These are phyloP conservation scores for Aspergillus sp. DNA, from an alignment of 2,329 filamentous ascomycete species.

Conservation along the genomic window DNA sequence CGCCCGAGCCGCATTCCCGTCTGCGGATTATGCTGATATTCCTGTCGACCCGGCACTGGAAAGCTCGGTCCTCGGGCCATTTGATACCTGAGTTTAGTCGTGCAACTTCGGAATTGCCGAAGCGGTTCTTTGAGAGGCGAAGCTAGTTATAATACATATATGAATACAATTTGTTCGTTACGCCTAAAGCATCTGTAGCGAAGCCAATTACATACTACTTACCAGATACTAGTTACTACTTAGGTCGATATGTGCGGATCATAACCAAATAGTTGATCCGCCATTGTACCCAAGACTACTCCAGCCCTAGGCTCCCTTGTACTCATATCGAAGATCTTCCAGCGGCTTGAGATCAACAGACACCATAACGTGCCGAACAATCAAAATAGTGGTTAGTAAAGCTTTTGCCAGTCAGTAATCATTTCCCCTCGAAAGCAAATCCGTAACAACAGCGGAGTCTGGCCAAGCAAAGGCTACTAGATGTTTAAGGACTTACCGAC, in stretches of 20 bases:
- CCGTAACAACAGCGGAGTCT: neutral
- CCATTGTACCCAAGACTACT: neutral
- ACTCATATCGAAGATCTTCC: slow-evolving; percentile 41
- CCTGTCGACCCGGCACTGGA: slow-evolving; percentile 46
- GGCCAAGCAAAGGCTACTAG: neutral
- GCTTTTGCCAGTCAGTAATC: slow-evolving; percentile 28
- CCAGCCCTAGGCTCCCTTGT: slow-evolving; percentile 38
- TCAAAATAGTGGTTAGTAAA: slow-evolving; percentile 31
- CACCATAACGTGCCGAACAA: slow-evolving; percentile 36
- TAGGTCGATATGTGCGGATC: neutral
- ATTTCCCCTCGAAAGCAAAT: slow-evolving; percentile 16
- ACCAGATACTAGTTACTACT: neutral
- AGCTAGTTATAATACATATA: neutral
- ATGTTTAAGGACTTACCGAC: slow-evolving; percentile 30
- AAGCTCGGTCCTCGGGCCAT: slow-evolving; percentile 16
- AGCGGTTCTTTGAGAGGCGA: neutral
- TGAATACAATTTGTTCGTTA: too few species aligned
- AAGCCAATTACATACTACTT: neutral
- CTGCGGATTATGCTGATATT: slow-evolving; percentile 29
- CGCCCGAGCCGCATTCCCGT: slow-evolving; percentile 6
- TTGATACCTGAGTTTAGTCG: slow-evolving; percentile 4
- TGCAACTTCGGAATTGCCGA: neutral
- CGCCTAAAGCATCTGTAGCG: neutral
- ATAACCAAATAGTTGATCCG: neutral
- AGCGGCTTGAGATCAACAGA: slow-evolving; percentile 41